These are phyloP conservation scores for Brassica balearica DNA, from an alignment of 441 rosid genomes.

Conservation along the genomic window DNA sequence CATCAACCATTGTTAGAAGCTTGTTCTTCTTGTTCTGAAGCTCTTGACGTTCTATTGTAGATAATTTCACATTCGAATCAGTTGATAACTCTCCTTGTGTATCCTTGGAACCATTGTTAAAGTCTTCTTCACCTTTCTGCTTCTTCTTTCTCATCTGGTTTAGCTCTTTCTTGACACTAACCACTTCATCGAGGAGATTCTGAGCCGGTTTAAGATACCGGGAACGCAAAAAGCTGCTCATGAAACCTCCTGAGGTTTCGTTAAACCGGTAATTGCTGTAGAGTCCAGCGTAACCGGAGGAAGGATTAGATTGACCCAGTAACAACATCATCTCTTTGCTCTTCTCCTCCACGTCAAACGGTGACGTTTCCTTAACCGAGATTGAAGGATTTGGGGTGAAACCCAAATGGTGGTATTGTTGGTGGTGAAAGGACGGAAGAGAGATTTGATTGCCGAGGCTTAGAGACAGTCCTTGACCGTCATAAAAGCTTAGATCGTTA, in stretches of 20 bases:
- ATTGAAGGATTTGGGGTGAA: conserved; percentile 46
- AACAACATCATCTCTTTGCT: conserved; percentile 43
- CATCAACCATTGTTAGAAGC: conserved; percentile 76
- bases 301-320: conserved; percentile 43
- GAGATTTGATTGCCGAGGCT: conserved; percentile 66
- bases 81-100: conserved; percentile 37
- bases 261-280: conserved; percentile 41
- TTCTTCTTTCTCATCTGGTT: conserved; percentile 48
- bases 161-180: conserved; percentile 62
- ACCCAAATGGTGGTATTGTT: conserved; percentile 49
- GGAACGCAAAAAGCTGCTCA: conserved; percentile 48
- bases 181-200: conserved; percentile 72
- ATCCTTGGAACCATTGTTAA: conserved; percentile 25
- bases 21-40: conserved; percentile 67
- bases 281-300: conserved; percentile 29
- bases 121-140: conserved; percentile 44
- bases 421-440: conserved; percentile 49
- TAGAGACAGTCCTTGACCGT: conserved; percentile 68
- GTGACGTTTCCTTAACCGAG: conserved; percentile 43
- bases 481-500: conserved; percentile 50
- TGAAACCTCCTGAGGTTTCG: conserved; percentile 45
- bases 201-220: conserved; percentile 66
- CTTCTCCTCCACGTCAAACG: conserved; percentile 8
- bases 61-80: conserved; percentile 45
- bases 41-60: conserved; percentile 64